Base-by-base conservation (phyloP, 2,329 filamentous ascomycete species). In the Chaetothyriales sp. region DNA sequence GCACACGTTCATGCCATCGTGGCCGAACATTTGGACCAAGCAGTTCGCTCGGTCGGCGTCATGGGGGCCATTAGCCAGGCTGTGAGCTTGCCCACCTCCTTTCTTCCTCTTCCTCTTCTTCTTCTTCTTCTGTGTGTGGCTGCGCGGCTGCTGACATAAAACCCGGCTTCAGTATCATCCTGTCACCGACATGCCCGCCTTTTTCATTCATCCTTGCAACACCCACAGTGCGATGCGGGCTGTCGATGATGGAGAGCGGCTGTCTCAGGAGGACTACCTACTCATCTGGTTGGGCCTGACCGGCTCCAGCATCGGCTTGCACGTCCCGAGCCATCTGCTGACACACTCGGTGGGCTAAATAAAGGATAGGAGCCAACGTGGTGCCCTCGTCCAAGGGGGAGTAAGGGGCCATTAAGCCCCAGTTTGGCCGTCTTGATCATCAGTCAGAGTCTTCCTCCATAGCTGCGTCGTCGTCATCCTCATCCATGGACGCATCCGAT, bases 181-280 rank as follows among this genome's bases (percentile, higher is more conserved):
- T 49, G 68, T 85, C 53, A 86, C 81, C 52, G 84, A 83, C 49
- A 67, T 81, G 52, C 86, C 88, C 43, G 78, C 80, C 47, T 95
- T 90, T 67, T 95, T 95, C 67, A 76, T 96, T 60, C 92, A 98
- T 69, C 90, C 92, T 20, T 96, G 92, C 68, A 79, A 86, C 64
- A 85, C 92, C 7, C 84, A 84, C 51, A 83, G 90, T 57, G 84
- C 85, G 49, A 84, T 96, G 76, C 72, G 73, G 59, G 72, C 70
- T 48, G 80, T 87, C 61, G 69, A 76, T 59, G 61, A 65, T 12
- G 60, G 61, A 47, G 59, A 59, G 51, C 55, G 61, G n/a, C 57
- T 71, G 44, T 67, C 60, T 18, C 66, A 72, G 5, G 65, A 81
- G 61, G 74, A 81, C 60, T 96, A 96, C 70, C 73, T 96, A 62